Evolutionary conservation across 441 rosid species (phyloP), one percentile per base, ranked within the genome.

Genomic region (Pelargonium cotyledonis): DNA sequence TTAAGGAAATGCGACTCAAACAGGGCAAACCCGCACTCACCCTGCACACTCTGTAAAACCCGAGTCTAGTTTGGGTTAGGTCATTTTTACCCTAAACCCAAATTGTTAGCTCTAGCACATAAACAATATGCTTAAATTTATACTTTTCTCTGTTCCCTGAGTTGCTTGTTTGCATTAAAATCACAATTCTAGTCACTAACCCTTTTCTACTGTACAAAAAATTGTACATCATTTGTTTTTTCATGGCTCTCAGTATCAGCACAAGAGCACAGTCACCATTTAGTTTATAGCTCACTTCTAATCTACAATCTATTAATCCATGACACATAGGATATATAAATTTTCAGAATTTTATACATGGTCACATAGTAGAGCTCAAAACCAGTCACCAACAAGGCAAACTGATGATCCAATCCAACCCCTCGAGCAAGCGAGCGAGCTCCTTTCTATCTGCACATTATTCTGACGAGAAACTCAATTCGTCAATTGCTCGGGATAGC

Each of bases 391-490:
- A 29, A 29, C 31, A 29, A 29, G 31, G 31, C 31, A 29, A 35
- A 35, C 40, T 35, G 6, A 35, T 35, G 7, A 35, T 35, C 40
- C 40, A 35, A 35, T 35, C 40, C 40, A 35, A 35, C 40, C 40
- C 40, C 40, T 35, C 7, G 40, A 29, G 31, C 31, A 29, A 29
- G 31, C 31, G 4, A 35, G 40, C 7, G 40, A 35, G 40, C 7
- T 35, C 40, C 40, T 35, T 35, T 35, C 7, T 4, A 35, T 35
- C 6, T 23, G 21, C 21, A 19, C 31, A 72, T 74, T 79, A 83
- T 81, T 84, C 85, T 0, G 82, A 71, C 12, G 88, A 80, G 73
- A 83, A 75, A 71, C 78, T 81, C 71, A 85, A 68, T n/a, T 76
- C 85, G 26, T 87, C 80, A 1, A 89, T 82, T 26, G 82, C 80